A percentile compares a stretch with the other conserved stretches of the same genome.
phyloP scores from a whole-genome alignment of 257 asterid genomes.

The Gynochthodes officinalis region DNA sequence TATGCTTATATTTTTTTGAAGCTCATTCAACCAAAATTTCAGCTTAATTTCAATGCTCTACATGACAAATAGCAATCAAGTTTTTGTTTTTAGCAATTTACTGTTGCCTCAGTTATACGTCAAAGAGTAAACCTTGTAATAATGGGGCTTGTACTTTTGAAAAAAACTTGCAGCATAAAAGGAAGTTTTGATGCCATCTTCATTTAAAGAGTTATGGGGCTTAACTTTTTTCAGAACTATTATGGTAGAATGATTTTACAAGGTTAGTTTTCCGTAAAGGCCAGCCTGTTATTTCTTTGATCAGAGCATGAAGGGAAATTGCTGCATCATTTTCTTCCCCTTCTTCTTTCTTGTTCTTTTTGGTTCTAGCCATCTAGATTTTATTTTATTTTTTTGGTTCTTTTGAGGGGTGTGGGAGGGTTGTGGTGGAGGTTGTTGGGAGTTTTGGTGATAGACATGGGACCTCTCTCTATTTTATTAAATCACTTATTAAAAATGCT shows the following conservation, averaged over 20 bases:
- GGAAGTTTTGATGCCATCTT: background rate
- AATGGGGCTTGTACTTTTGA: background rate
- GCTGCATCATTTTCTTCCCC: too few species aligned
- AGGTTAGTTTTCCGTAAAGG: background rate
- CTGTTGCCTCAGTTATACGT: background rate
- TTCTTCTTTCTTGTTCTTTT: background rate
- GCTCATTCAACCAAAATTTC: background rate
- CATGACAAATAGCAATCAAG: background rate
- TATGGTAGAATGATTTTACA: background rate
- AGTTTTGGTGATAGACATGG: background rate
- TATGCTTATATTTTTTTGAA: background rate
- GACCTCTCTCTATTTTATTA: background rate
- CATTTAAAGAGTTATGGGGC: background rate
- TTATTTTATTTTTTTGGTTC: too few species aligned
- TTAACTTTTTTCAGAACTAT: background rate
- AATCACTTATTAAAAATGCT: background rate
- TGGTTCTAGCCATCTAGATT: background rate
- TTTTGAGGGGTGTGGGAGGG: too few species aligned
- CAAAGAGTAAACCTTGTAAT: background rate
- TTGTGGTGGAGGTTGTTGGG: too few species aligned
- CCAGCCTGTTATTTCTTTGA: background rate
- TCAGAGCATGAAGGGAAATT: background rate
- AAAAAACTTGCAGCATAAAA: background rate
- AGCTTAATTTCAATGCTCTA: background rate
- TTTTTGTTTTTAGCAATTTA: background rate